Conservation (phyloP, 306 rosid species). For the Fragaria vesca region DNA sequence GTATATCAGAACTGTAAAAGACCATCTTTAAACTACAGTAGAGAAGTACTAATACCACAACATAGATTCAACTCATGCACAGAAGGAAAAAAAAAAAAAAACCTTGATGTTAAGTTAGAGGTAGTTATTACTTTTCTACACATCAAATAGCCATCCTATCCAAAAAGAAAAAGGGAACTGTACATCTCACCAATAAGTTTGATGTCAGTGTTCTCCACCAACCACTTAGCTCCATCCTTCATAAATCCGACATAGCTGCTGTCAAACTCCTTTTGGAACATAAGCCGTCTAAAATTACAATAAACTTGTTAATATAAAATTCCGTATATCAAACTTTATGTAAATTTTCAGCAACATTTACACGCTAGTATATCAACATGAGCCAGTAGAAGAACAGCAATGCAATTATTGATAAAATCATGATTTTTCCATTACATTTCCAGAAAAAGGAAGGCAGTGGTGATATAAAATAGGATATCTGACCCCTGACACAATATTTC, state of each 20-base stretch:
- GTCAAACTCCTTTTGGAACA: constrained; percentile 75
- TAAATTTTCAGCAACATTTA: neutral
- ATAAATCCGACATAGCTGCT: constrained; percentile 71
- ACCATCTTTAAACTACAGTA: neutral
- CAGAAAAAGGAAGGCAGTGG: neutral
- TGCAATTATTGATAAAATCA: neutral
- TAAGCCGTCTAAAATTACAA: constrained; percentile 35
- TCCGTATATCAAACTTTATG: neutral
- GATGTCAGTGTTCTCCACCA: constrained; percentile 85
- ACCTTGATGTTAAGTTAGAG: no score
- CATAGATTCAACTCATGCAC: neutral
- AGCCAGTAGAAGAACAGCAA: neutral
- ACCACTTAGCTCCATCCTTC: constrained; percentile 87
- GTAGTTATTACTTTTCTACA: no score
- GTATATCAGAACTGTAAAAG: no score
- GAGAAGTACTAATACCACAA: neutral
- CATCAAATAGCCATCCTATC: no score
- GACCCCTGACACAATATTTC: neutral
- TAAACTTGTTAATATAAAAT: neutral
- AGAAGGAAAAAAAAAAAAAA: no score
- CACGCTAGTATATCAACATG: neutral
- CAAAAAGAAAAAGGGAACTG: no score
- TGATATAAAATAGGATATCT: neutral
- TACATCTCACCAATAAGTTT: constrained; percentile 70
- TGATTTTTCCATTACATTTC: neutral